phyloP scores from a whole-genome alignment of 345 rosid genomes.

The Cochlearia excelsa region DNA sequence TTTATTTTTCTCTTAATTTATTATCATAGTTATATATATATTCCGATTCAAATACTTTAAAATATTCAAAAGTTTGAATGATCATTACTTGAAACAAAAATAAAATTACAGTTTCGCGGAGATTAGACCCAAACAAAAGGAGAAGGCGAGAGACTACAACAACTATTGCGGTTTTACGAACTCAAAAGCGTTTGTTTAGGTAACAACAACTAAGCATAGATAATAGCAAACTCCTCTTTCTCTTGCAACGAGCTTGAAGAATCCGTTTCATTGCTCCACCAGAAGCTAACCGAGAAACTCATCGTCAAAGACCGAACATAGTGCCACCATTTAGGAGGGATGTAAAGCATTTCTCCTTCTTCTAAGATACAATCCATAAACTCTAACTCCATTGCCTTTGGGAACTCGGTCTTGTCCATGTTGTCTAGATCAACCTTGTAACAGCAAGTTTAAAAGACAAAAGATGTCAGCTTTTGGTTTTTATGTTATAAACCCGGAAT shows the following conservation, averaged over 20 bases:
- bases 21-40: too few relatives aligned
- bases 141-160: too few relatives aligned
- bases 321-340: constrained; percentile 99
- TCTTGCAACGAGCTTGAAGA: constrained; percentile 30
- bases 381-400: constrained; percentile 59
- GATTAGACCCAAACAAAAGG: too few relatives aligned
- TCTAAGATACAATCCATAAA: constrained; percentile 84
- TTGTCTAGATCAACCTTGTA: constrained; percentile 87
- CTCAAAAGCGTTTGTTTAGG: too few relatives aligned
- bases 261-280: constrained; percentile 66
- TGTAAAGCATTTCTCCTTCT: constrained; percentile 97
- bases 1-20: too few relatives aligned
- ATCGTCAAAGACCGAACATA: constrained; percentile 81
- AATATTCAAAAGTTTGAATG: too few relatives aligned
- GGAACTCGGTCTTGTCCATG: constrained; percentile 55
- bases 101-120: too few relatives aligned
- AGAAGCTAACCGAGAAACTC: constrained; percentile 89
- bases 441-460: constrained; percentile 28
- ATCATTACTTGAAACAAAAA: too few relatives aligned
- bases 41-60: too few relatives aligned
- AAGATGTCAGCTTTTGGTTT: neutral
- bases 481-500: neutral
- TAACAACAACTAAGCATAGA: too few relatives aligned
- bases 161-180: too few relatives aligned
- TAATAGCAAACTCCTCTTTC: too few relatives aligned